Percentiles rank a stretch among this genome's conserved stretches.
phyloP scores from a whole-genome alignment of 2,329 filamentous ascomycete species.

The Diplodia mutila region DNA sequence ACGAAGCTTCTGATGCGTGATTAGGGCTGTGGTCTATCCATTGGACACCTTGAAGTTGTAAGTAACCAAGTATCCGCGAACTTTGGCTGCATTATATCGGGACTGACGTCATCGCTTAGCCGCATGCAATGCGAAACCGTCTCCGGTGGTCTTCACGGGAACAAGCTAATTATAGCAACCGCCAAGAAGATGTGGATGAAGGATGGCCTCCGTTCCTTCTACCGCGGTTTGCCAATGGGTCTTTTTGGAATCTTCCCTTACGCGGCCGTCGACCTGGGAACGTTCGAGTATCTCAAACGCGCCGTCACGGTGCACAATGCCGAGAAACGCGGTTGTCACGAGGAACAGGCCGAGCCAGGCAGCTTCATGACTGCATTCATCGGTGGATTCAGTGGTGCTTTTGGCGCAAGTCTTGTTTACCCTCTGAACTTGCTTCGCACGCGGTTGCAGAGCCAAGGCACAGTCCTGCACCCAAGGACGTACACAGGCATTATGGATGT shows the following conservation, averaged over 20 bases:
- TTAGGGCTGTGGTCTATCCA: constrained; percentile 87
- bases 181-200: constrained; percentile 83
- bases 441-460: constrained; percentile 90
- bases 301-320: constrained; percentile 72
- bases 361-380: constrained; percentile 87
- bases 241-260: constrained; percentile 97
- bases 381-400: constrained; percentile 86
- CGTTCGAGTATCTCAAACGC: constrained; percentile 89
- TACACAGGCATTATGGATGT: constrained; percentile 94
- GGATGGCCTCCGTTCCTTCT: constrained; percentile 76
- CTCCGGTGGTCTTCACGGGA: constrained; percentile 79
- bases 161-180: constrained; percentile 79
- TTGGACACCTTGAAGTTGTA: constrained; percentile 80
- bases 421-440: constrained; percentile 93
- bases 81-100: background rate
- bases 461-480: constrained; percentile 83
- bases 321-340: constrained; percentile 70
- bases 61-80: constrained; percentile 34
- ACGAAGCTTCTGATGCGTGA: constrained; percentile 28
- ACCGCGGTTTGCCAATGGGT: constrained; percentile 91
- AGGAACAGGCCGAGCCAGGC: constrained; percentile 75
- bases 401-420: constrained; percentile 93
- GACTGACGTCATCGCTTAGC: constrained; percentile 41
- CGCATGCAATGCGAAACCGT: constrained; percentile 96
- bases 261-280: constrained; percentile 93